Evolutionary conservation across 306 rosid genomes (phyloP), one percentile per base, ranked within the genome.

Genomic region (Astragalus glycyphyllos): DNA sequence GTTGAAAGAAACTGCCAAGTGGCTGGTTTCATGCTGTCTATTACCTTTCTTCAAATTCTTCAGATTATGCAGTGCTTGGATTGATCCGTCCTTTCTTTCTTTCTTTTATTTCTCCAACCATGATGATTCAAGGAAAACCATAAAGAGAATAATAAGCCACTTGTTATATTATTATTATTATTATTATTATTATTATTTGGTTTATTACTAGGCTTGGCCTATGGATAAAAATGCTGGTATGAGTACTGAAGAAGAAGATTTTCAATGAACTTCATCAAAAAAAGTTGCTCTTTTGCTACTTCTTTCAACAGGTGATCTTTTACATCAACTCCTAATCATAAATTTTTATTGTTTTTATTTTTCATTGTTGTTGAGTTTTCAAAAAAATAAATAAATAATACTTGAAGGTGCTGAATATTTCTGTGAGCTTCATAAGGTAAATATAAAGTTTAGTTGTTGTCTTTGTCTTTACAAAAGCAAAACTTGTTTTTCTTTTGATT

Each of bases 11-110:
- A 69, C 74, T 77, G 67, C 69, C 82, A 81, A 75, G 75, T 82
- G 86, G 72, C 85, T 82, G 85, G 69, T 83, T 79, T 88, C 79
- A 68, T 83, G 78, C 84, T 83, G 83, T 86, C 88, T 74, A 55
- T 82, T 86, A 84, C 76, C 73, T 58, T 62, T 82, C 89, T 72
- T 75, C 65, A 34, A 74, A 64, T 69, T 80, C 82, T 56, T 37
- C 65, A 37, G 5, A 7, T 11, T 55, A 17, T 80, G 75, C 66
- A 75, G 66, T 69, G 32, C 82, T 85, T 84, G 44, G 88, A 80
- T 82, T 84, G 65, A 78, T 79, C 91, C 85, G 85, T 87, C 91
- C 87, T 58, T 58, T 32, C 7, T 58, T 58, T 32, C 7, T 58
- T 35, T 55, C 14, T 17, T 74, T 37, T 59, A 13, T 48, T 64